phyloP scores from a whole-genome alignment of 1,139 yeast species.

The Geotrichum candidum region DNA sequence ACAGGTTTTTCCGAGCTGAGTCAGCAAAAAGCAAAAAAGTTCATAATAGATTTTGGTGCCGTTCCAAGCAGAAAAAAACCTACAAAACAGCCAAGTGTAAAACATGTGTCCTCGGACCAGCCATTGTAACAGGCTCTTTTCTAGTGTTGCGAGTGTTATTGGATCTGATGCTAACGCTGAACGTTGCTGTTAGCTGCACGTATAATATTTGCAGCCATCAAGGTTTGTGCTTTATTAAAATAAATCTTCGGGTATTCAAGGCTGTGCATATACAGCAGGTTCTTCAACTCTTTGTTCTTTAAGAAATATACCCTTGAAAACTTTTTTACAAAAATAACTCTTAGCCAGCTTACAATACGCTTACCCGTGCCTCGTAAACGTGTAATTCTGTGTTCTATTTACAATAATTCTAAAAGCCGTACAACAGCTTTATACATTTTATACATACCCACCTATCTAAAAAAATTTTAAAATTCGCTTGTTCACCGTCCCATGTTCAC shows the following conservation, averaged over 20 bases:
- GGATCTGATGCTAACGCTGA: not conserved
- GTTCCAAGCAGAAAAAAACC: not conserved
- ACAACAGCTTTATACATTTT: not conserved
- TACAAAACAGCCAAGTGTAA: not conserved
- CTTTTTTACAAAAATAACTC: not conserved
- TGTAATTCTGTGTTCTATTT: too few relatives aligned
- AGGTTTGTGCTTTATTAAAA: too few relatives aligned
- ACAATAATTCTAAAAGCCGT: too few relatives aligned
- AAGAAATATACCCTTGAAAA: not conserved
- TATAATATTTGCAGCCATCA: too few relatives aligned
- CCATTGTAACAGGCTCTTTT: not conserved
- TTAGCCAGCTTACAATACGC: too few relatives aligned
- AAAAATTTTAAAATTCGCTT: not conserved
- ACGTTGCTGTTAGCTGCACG: not conserved
- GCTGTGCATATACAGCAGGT: too few relatives aligned
- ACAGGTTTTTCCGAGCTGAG: not conserved
- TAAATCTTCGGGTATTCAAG: too few relatives aligned
- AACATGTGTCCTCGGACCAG: not conserved
- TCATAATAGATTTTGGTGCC: not conserved
- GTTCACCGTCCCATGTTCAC: not conserved
- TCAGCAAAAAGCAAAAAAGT: not conserved
- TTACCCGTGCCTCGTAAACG: too few relatives aligned
- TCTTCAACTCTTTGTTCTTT: too few relatives aligned
- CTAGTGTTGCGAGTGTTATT: too few relatives aligned
- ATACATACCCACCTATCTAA: not conserved